Conservation (phyloP, 225 moss, liverwort and hornwort species). For the Sphagnum contortum region DNA sequence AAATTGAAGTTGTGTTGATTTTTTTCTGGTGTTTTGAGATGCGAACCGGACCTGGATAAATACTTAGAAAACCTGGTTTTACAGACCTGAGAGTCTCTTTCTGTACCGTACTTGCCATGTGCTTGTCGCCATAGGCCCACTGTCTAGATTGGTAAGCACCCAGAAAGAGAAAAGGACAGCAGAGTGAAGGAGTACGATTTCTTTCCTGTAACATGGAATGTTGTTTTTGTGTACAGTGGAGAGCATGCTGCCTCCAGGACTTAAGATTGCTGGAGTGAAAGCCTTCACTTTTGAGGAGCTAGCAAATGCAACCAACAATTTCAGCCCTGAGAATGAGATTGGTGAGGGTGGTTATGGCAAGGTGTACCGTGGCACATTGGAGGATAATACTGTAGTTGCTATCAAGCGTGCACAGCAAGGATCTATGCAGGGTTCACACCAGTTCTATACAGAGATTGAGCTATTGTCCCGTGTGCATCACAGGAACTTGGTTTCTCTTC, state of each 20-base stretch:
- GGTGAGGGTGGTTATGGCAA: constrained; percentile 75
- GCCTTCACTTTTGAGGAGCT: constrained; percentile 55
- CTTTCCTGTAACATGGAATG: too few species aligned
- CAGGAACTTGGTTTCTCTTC: constrained; percentile 29
- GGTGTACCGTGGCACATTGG: constrained; percentile 46
- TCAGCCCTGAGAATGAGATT: constrained; percentile 26
- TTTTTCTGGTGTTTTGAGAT: too few species aligned
- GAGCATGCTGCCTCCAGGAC: constrained; percentile 16
- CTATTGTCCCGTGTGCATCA: constrained; percentile 48
- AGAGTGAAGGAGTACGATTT: too few species aligned
- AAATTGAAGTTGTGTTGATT: too few species aligned
- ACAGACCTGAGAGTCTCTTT: too few species aligned
- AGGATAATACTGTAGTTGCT: constrained; percentile 25
- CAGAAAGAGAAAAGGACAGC: too few species aligned
- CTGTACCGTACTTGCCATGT: too few species aligned
- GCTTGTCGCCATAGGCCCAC: too few species aligned
- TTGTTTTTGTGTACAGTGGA: background rate
- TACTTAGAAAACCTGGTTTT: too few species aligned
- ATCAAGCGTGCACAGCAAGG: constrained; percentile 44
- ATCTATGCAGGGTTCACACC: constrained; percentile 29
- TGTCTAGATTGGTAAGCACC: too few species aligned
- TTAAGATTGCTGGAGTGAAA: constrained; percentile 55
- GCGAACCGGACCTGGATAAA: too few species aligned
- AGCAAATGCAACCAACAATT: constrained; percentile 38
- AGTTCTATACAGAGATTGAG: constrained; percentile 50